These are phyloP conservation scores for Phytophthora syringae DNA, from an alignment of 352 stramenopile genomes.

Conservation along the genomic window DNA sequence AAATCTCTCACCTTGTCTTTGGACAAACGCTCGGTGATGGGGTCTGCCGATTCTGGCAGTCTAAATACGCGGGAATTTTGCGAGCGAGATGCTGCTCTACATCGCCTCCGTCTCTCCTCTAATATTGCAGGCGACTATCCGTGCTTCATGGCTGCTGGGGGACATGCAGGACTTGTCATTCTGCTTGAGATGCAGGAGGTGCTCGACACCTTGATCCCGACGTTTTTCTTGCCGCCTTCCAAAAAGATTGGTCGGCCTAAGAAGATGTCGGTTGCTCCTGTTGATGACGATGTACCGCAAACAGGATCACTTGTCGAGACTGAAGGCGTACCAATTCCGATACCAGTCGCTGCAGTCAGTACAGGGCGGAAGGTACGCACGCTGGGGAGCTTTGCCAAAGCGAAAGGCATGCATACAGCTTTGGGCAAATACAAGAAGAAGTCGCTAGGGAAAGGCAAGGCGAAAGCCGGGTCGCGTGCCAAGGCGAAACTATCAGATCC, in stretches of 20 bases:
- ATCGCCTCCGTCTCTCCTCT: slow-evolving; percentile 66
- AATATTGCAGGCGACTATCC: slow-evolving; percentile 48
- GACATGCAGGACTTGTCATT: slow-evolving; percentile 77
- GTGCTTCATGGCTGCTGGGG: slow-evolving; percentile 69
- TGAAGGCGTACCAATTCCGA: slow-evolving; percentile 2
- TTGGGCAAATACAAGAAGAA: slow-evolving; percentile 50
- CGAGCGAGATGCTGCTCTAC: slow-evolving; percentile 78
- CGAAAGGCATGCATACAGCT: slow-evolving; percentile 42
- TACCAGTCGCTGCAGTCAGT: slow-evolving; percentile 4
- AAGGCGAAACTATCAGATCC: slow-evolving; percentile 15
- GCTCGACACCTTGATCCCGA: slow-evolving; percentile 60
- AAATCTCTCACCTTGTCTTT: slow-evolving; percentile 69
- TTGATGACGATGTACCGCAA: slow-evolving; percentile 14
- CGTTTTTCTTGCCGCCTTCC: slow-evolving; percentile 53
- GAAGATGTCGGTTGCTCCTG: slow-evolving; percentile 37
- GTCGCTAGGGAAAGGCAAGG: slow-evolving; percentile 28
- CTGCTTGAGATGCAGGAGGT: slow-evolving; percentile 71
- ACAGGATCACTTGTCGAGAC: slow-evolving; percentile 26
- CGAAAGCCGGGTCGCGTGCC: slow-evolving; percentile 8
- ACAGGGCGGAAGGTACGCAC: slow-evolving; percentile 32
- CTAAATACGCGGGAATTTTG: slow-evolving; percentile 68
- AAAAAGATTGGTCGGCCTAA: slow-evolving; percentile 68
- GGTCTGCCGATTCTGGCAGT: slow-evolving; percentile 47
- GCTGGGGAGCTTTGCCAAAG: slow-evolving; percentile 50
- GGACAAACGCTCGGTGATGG: slow-evolving; percentile 48